phyloP scores from a whole-genome alignment of 257 asterid genomes.

The Nemophila menziesii region DNA sequence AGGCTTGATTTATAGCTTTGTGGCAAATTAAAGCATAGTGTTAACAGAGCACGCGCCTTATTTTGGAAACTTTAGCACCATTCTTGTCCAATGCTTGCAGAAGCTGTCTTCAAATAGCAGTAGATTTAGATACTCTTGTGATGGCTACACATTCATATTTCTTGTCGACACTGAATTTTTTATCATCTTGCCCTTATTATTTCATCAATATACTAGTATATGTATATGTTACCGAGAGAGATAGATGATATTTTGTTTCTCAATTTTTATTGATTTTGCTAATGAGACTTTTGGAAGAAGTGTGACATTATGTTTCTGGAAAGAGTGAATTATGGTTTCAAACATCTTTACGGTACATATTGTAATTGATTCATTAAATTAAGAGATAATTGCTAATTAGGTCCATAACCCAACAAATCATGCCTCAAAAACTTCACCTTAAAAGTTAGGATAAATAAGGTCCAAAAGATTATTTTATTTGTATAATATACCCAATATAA shows the following conservation, averaged over 20 bases:
- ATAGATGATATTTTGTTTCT: slow-evolving; percentile 1
- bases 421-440: too few relatives aligned
- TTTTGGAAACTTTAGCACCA: slow-evolving; percentile 94
- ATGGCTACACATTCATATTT: slow-evolving; percentile 90
- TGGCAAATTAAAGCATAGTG: slow-evolving; percentile 85
- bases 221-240: too few relatives aligned
- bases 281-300: slow-evolving; percentile 87
- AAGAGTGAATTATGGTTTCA: slow-evolving; percentile 86
- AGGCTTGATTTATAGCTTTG: slow-evolving; percentile 94
- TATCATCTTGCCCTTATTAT: slow-evolving; percentile 19
- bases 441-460: too few relatives aligned
- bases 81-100: slow-evolving; percentile 92
- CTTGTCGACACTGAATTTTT: slow-evolving; percentile 81
- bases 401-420: too few relatives aligned
- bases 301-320: slow-evolving; percentile 91
- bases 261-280: slow-evolving; percentile 89
- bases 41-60: slow-evolving; percentile 92
- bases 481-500: too few relatives aligned
- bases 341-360: slow-evolving; percentile 60
- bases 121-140: slow-evolving; percentile 93
- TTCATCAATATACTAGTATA: neutral
- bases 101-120: slow-evolving; percentile 86
- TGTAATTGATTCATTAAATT: slow-evolving; percentile 47
- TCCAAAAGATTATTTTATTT: too few relatives aligned
- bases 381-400: too few relatives aligned